These are phyloP conservation scores for Aspergillus spinulosporus DNA, from an alignment of 2,329 filamentous ascomycete genomes.

Conservation along the genomic window DNA sequence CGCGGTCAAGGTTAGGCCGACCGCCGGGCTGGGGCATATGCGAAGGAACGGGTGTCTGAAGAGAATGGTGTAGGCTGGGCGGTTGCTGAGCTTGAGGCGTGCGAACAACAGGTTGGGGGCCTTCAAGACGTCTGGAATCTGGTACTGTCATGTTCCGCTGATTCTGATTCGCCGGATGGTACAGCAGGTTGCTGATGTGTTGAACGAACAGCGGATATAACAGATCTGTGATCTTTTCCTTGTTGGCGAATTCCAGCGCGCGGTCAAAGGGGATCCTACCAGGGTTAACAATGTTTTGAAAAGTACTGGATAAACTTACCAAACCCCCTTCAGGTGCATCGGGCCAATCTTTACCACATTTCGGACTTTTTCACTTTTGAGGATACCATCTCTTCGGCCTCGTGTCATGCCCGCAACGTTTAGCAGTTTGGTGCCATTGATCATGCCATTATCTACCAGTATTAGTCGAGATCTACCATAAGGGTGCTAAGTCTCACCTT, in stretches of 20 bases:
- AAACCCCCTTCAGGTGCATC: slow-evolving; percentile 98
- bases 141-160: slow-evolving; percentile 85
- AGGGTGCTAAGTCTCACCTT: slow-evolving; percentile 61
- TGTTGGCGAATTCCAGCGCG: slow-evolving; percentile 97
- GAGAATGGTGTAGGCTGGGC: slow-evolving; percentile 59
- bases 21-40: slow-evolving; percentile 65
- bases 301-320: slow-evolving; percentile 59
- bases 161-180: slow-evolving; percentile 81
- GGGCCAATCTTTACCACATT: slow-evolving; percentile 98
- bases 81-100: slow-evolving; percentile 68
- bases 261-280: slow-evolving; percentile 94
- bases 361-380: slow-evolving; percentile 95
- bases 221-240: slow-evolving; percentile 97
- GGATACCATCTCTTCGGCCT: slow-evolving; percentile 88
- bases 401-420: slow-evolving; percentile 99
- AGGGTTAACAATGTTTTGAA: slow-evolving; percentile 20
- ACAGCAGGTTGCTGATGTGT: slow-evolving; percentile 90
- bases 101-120: slow-evolving; percentile 42
- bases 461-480: slow-evolving; percentile 6
- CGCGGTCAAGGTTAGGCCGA: slow-evolving; percentile 76
- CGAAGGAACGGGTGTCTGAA: slow-evolving; percentile 60
- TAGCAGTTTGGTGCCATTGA: slow-evolving; percentile 94
- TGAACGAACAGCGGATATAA: slow-evolving; percentile 96
- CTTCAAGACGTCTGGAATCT: slow-evolving; percentile 69
- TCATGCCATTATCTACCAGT: slow-evolving; percentile 88